These are phyloP conservation scores for Saprolegnia diclina DNA, from an alignment of 352 stramenopile genomes.

Conservation along the genomic window DNA sequence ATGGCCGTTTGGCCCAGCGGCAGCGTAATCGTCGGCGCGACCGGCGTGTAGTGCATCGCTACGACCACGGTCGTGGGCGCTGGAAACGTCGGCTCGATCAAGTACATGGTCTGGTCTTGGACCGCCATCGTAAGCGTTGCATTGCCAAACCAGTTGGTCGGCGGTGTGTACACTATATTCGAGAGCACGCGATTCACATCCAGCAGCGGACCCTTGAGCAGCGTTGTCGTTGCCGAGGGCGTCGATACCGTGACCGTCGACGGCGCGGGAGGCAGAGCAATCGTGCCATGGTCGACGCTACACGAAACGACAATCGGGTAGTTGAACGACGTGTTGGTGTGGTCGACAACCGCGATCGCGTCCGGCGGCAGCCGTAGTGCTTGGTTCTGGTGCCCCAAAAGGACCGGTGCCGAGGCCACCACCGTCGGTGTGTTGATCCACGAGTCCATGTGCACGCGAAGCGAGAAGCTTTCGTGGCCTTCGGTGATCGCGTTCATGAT, in stretches of 20 bases:
- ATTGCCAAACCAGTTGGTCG: conserved; percentile 13
- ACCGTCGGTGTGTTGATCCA: conserved; percentile 16
- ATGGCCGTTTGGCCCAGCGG: neutral
- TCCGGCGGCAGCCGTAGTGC: neutral
- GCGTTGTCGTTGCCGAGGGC: neutral
- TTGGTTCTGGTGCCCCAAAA: conserved; percentile 5
- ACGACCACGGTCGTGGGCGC: neutral
- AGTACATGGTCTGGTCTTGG: conserved; percentile 13
- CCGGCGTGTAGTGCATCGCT: neutral
- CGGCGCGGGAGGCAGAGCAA: neutral
- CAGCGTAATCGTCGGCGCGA: neutral
- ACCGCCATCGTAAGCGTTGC: conserved; percentile 2
- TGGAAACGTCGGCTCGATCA: conserved; percentile 1
- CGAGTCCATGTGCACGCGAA: conserved; percentile 17
- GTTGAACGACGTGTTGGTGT: conserved; percentile 3
- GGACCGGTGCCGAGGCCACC: neutral
- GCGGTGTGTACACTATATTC: conserved; percentile 3
- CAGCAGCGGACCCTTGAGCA: neutral
- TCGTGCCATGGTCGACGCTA: neutral
- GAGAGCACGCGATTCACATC: conserved; percentile 13
- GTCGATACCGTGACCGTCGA: neutral
- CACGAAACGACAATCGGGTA: neutral
- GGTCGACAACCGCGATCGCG: neutral
- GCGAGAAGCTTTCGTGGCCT: neutral
- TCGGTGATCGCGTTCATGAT: conserved; percentile 16